Conservation (phyloP, 495 filamentous ascomycete species). For the Aspergillus conjunctus region DNA sequence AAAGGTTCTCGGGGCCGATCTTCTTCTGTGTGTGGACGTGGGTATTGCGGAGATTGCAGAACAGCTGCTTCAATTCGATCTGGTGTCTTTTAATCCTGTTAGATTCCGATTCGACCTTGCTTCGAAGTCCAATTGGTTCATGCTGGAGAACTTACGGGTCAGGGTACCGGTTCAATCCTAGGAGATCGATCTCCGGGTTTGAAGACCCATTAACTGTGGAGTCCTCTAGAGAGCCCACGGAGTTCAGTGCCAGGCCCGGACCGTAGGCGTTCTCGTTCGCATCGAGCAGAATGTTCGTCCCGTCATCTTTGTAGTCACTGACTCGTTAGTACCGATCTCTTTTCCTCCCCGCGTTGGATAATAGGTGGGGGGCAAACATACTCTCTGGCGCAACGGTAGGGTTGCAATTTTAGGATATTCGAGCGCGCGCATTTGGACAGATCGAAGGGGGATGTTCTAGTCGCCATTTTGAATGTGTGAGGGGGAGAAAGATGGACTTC, state of each 20-base stretch:
- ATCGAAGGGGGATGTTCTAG: slow-evolving; percentile 61
- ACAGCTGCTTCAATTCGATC: slow-evolving; percentile 74
- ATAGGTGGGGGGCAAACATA: slow-evolving; percentile 43
- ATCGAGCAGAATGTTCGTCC: slow-evolving; percentile 93
- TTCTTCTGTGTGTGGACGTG: slow-evolving; percentile 72
- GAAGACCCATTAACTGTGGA: slow-evolving; percentile 37
- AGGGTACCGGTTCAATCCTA: slow-evolving; percentile 88
- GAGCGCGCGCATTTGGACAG: slow-evolving; percentile 77
- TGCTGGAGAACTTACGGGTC: slow-evolving; percentile 67
- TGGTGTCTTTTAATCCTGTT: slow-evolving; percentile 66
- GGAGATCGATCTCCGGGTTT: slow-evolving; percentile 62
- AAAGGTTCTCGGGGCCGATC: slow-evolving; percentile 82
- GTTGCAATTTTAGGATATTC: slow-evolving; percentile 80
- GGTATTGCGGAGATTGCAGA: slow-evolving; percentile 87
- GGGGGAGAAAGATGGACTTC: slow-evolving; percentile 1
- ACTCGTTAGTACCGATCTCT: slow-evolving; percentile 34
- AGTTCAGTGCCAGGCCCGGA: slow-evolving; percentile 61
- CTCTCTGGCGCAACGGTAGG: slow-evolving; percentile 85
- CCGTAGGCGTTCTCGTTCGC: slow-evolving; percentile 98
- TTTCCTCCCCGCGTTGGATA: neutral
- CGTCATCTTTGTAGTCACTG: slow-evolving; percentile 99
- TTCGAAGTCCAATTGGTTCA: neutral
- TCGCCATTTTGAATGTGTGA: slow-evolving; percentile 38
- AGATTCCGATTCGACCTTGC: neutral
- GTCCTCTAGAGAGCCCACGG: slow-evolving; percentile 47